Percentiles rank a stretch among this genome's conserved stretches.
Conservation (phyloP, 306 rosid species). For the Gastrolobium bilobum region DNA sequence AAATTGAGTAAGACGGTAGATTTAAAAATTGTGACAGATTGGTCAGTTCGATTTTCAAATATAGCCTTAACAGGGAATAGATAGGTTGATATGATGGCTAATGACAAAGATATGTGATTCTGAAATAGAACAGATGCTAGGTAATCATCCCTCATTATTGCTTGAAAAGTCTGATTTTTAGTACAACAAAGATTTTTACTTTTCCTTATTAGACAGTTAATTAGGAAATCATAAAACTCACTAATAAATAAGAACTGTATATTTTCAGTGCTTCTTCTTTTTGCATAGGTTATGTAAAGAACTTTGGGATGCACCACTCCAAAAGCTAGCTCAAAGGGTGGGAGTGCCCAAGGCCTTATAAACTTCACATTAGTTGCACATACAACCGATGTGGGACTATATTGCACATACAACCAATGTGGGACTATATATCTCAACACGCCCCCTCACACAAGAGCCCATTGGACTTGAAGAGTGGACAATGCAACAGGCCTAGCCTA, state of each 20-base stretch:
- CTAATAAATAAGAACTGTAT: background rate
- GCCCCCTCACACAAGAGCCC: too few species aligned
- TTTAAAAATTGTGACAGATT: background rate
- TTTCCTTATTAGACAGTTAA: background rate
- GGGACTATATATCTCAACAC: too few species aligned
- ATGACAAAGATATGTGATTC: background rate
- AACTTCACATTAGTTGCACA: too few species aligned
- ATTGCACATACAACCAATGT: too few species aligned
- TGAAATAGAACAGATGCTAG: background rate
- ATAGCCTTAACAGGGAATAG: background rate
- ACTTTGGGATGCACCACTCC: too few species aligned
- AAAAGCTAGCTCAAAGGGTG: too few species aligned
- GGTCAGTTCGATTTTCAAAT: background rate
- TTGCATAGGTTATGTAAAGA: too few species aligned
- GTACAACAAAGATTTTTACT: constrained; percentile 4
- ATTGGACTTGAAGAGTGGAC: too few species aligned
- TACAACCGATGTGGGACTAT: too few species aligned
- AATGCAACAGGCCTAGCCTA: too few species aligned
- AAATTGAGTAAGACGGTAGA: constrained; percentile 1
- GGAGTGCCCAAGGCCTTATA: too few species aligned
- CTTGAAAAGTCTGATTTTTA: constrained; percentile 8
- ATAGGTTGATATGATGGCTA: constrained; percentile 1
- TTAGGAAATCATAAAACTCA: constrained; percentile 11
- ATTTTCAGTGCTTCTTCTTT: background rate
- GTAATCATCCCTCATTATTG: constrained; percentile 1